These are phyloP conservation scores for Pseudogymnoascus sp. DNA, from an alignment of 2,329 filamentous ascomycete species.

Conservation along the genomic window DNA sequence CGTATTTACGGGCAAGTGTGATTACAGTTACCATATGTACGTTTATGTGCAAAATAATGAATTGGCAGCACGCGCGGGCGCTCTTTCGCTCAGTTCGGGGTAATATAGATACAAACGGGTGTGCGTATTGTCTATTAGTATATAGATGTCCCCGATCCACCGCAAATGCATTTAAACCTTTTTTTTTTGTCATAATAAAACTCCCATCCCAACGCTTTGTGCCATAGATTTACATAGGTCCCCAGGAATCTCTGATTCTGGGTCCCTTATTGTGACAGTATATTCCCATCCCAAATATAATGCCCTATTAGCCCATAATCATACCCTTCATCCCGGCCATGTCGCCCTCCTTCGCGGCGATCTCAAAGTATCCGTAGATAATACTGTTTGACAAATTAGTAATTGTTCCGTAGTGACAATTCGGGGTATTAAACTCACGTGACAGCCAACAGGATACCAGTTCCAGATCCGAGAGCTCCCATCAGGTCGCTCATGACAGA, in stretches of 20 bases:
- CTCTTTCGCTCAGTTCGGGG: neutral
- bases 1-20: neutral
- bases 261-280: slow-evolving; percentile 1
- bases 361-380: slow-evolving; percentile 99
- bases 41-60: neutral
- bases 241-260: neutral
- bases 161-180: slow-evolving; percentile 7
- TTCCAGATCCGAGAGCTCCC: slow-evolving; percentile 91
- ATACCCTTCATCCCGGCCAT: slow-evolving; percentile 73
- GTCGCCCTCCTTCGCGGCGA: slow-evolving; percentile 97
- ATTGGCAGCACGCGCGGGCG: neutral
- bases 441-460: slow-evolving; percentile 94
- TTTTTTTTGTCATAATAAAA: slow-evolving; percentile 9
- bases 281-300: slow-evolving; percentile 11
- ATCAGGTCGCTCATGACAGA: slow-evolving; percentile 93
- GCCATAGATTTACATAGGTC: slow-evolving; percentile 6
- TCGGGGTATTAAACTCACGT: slow-evolving; percentile 63
- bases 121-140: slow-evolving; percentile 8
- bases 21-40: neutral
- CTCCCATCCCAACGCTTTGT: neutral
- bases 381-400: slow-evolving; percentile 54
- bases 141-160: slow-evolving; percentile 6
- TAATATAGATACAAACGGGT: neutral
- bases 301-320: slow-evolving; percentile 54
- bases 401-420: slow-evolving; percentile 26